These are phyloP conservation scores for Rhizoctonia solani DNA, from an alignment of 1,284 basidiomycete species.

Conservation along the genomic window DNA sequence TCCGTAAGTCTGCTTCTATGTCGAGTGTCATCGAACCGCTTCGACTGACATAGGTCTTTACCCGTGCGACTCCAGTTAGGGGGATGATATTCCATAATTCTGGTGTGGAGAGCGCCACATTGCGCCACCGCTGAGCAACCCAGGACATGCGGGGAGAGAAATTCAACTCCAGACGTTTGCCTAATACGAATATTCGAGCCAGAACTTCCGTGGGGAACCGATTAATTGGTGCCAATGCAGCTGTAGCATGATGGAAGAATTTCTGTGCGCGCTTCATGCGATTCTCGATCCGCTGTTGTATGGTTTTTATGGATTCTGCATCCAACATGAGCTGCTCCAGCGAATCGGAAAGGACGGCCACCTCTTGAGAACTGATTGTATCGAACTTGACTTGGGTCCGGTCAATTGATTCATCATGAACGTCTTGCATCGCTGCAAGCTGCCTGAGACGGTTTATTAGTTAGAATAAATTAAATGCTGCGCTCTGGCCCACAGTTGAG, in stretches of 20 bases:
- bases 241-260: background rate
- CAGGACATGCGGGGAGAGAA: conserved; percentile 18
- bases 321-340: conserved; percentile 1
- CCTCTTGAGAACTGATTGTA: background rate
- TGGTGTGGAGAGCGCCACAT: conserved; percentile 11
- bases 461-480: too few species aligned
- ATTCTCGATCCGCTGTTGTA: background rate
- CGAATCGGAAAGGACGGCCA: background rate
- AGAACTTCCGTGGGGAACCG: conserved; percentile 26
- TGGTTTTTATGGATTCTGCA: background rate
- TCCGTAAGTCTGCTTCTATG: conserved; percentile 20
- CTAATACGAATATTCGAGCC: conserved; percentile 15
- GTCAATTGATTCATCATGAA: background rate
- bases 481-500: background rate
- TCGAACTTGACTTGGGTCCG: background rate
- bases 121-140: conserved; percentile 20
- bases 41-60: conserved; percentile 3
- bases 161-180: conserved; percentile 18
- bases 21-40: conserved; percentile 12
- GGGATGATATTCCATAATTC: conserved; percentile 26
- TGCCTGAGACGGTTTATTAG: background rate
- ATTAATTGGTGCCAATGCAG: conserved; percentile 29
- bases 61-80: conserved; percentile 3
- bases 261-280: background rate
- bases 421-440: conserved; percentile 1